Conservation (phyloP, 2,329 filamentous ascomycete species). For the Claviceps africana region DNA sequence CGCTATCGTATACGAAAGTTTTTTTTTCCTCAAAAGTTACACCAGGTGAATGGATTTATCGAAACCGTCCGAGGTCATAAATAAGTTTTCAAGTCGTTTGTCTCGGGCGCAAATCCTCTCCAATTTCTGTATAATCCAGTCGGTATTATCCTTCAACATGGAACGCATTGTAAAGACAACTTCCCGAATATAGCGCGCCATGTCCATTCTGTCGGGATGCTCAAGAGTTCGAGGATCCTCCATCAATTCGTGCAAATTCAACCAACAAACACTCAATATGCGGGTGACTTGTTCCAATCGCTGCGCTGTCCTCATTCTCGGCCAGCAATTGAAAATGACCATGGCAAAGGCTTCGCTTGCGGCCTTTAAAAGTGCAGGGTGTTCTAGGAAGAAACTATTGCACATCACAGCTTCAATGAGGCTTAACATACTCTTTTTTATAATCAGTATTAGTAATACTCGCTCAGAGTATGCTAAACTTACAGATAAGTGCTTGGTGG, state of each 20-base stretch:
- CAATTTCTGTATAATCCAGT: not conserved
- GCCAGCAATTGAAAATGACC: conserved; percentile 53
- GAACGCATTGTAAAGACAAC: not conserved
- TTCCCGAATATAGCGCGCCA: not conserved
- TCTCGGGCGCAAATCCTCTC: not conserved
- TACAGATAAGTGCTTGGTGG: conserved; percentile 55
- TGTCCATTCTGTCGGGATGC: not conserved
- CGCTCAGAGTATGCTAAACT: conserved; percentile 5
- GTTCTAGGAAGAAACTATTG: conserved; percentile 50
- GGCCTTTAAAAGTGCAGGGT: conserved; percentile 37
- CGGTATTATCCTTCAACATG: not conserved
- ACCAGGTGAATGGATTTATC: not conserved
- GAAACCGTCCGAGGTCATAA: not conserved
- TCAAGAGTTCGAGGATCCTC: not conserved
- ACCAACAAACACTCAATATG: conserved; percentile 48
- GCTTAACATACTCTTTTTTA: conserved; percentile 47
- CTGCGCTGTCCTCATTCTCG: conserved; percentile 38
- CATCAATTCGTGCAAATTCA: conserved; percentile 33
- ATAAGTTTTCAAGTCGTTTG: not conserved
- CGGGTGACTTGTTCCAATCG: conserved; percentile 52
- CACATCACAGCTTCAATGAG: conserved; percentile 50
- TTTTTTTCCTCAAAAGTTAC: not conserved
- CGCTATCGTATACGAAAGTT: not conserved
- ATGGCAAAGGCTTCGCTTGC: conserved; percentile 39
- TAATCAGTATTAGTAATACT: not conserved